A percentile compares a stretch with the other conserved stretches of the same genome.
Conservation (phyloP, 1,284 basidiomycete genomes). For the Pseudozyma pruni region DNA sequence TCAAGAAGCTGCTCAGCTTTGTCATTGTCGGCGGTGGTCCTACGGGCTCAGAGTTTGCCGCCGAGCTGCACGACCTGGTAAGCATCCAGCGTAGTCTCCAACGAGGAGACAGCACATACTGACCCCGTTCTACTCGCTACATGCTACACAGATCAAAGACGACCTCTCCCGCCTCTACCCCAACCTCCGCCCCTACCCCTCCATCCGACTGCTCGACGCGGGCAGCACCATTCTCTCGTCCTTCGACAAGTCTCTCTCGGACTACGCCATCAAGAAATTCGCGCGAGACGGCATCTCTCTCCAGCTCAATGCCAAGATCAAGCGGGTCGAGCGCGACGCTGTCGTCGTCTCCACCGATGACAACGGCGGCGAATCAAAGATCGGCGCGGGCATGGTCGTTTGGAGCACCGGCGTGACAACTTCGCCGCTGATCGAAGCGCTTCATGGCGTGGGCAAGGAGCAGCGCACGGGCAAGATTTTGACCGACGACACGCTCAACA, state of each 20-base stretch:
- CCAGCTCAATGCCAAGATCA: slow-evolving; percentile 27
- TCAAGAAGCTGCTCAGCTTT: slow-evolving; percentile 28
- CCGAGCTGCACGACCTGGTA: slow-evolving; percentile 82
- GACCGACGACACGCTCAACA: slow-evolving; percentile 35
- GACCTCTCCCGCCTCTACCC: slow-evolving; percentile 75
- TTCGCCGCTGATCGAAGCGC: slow-evolving; percentile 78
- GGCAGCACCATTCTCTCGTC: slow-evolving; percentile 56
- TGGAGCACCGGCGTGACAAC: slow-evolving; percentile 85
- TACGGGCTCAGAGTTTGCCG: slow-evolving; percentile 66
- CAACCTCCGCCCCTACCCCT: slow-evolving; percentile 25
- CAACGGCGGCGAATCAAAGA: background rate
- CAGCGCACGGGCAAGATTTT: slow-evolving; percentile 75
- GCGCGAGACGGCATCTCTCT: slow-evolving; percentile 35
- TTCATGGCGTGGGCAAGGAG: slow-evolving; percentile 75
- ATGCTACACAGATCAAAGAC: slow-evolving; percentile 52
- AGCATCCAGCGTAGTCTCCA: background rate
- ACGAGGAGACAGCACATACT: too few relatives aligned
- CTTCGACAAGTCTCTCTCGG: slow-evolving; percentile 57
- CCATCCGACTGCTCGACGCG: slow-evolving; percentile 54
- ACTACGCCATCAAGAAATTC: slow-evolving; percentile 64
- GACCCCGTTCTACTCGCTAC: too few relatives aligned
- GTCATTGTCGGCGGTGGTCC: slow-evolving; percentile 56
- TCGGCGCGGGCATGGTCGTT: slow-evolving; percentile 76
- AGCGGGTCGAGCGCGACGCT: slow-evolving; percentile 25
- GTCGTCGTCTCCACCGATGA: too few relatives aligned